Base-by-base conservation (phyloP, 2,329 filamentous ascomycete species). In the Alternaria atra region DNA sequence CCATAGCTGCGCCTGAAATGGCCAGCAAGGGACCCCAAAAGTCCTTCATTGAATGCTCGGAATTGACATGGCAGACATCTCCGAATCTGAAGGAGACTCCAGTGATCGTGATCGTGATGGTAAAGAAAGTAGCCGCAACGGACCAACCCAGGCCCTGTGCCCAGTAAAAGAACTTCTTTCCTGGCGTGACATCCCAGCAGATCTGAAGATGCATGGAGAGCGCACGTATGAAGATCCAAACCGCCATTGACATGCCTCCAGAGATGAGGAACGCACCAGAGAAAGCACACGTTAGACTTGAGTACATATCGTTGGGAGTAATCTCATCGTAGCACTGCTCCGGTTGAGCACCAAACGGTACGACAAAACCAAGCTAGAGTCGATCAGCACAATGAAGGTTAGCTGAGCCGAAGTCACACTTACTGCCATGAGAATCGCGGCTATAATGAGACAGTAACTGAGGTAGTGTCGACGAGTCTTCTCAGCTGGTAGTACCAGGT, bases 71-170 rank as follows among this genome's bases (percentile, higher is more conserved):
- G 79, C 95, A 99, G 29, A 93, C 91, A 48, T 87, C 86, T 53
- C 95, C 95, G 73, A 98, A 97, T 52, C 95, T 90, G 80, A 94
- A 98, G 1, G 94, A 98, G 4, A 97, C 92, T 20, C 95, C 95
- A 52, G 94, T 97, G 64, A 97, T 84, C 42, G 92, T 85, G 66
- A 98, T 86, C 51, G 91, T 92, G 42, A 94, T 79, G 3, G 89
- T 84, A 65, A 97, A 87, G 35, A 92, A 91, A 20, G 93, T 80
- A 25, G 89, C 84, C 2, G 94, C 93, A 46, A 98, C 85, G 17
- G 91, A 91, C 91, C 94, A 97, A 63, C 95, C 95, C 8, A 89
- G 82, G 15, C 86, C 85, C 73, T 97, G 89, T 3, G 94, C 89
- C 66, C 87, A 86, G 83, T 92, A 93, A 88, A 97, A 97, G 80